Base-by-base conservation (phyloP, 371 early-diverging fungal species). In the Paramicrosporidium saccamoebae region DNA sequence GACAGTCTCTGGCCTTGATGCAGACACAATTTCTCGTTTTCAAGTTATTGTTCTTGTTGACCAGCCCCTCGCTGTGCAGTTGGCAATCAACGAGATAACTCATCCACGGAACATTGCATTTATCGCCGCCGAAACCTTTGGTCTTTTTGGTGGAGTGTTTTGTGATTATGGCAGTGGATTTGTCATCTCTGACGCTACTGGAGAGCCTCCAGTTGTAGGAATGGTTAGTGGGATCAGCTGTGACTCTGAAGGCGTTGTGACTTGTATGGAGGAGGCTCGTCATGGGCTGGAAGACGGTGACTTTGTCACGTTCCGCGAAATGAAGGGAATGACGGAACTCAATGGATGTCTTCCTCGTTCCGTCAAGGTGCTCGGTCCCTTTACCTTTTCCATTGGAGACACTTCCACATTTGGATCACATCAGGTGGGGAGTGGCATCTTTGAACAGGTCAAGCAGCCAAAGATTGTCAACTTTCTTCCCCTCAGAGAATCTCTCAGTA, bases 221-320 rank as follows among this genome's bases (percentile, higher is more conserved):
- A 86, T 92, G 67, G 43, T 97, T 28, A 84, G 92, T 12, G 66
- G 55, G 27, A 57, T 98, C 17, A 28, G 23, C 14, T 27, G 64
- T 52, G 75, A 77, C 12, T 33, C 38, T 10, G 73, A 82, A 23
- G 75, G 78, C 25, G 60, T 81, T 25, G 82, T 97, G 10, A 78
- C 86, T 8, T 79, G 79, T 39, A 46, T 92, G 32, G 94, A 94
- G 35, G 82, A 90, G 32, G 62, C 69, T 8, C 59, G 95, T 19
- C 95, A 94, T 41, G 84, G 84, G 10, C 50, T 94, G 9, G 84
- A 81, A 37, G 90, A 84, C 39, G 95, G 95, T 4, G 84, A 84
- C 36, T 60, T 52, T 39, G 92, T 94, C 16, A 73, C 74, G 2
- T 94, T 94, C 38, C 50, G 52, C 12, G 90, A 94, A 37, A 42